Evolutionary conservation across 2,329 filamentous ascomycete species (phyloP), one percentile per base, ranked within the genome.

Genomic region (Apiospora marii): DNA sequence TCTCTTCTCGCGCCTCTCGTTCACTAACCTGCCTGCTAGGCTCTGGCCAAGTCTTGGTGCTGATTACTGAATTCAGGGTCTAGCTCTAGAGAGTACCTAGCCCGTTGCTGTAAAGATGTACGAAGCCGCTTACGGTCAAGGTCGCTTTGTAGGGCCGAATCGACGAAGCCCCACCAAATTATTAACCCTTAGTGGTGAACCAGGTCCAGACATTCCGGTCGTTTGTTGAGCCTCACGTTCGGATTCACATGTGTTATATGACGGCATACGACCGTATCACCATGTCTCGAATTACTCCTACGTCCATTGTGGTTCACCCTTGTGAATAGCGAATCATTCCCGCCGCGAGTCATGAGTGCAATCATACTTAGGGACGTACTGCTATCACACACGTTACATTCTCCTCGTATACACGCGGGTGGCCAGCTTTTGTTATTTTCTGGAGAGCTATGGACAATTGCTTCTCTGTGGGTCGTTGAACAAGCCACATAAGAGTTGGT

Each of bases 151-250:
- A 64, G 58, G 58, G 19, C 58, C 58, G 58, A 64, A 41, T 64
- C 30, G 34, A 41, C 34, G 10, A 19, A 19, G 34, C 58, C 34
- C 30, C 58, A 64, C 34, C 22, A 2, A 10, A 64, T 64, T 64
- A 41, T 64, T 41, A 41, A 13, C 58, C 58, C 58, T 41, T 41
- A 24, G 58, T 41, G 19, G 8, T 41, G 19, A 13, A 64, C 58
- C 34, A 41, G 34, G 58, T 34, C 19, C 19, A 64, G 19, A 4
- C 19, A 34, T 41, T 64, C 58, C 34, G 58, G 19, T 64, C 34
- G 58, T 64, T 64, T 64, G 58, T 64, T 64, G 58, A 64, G 58
- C 58, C 58, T 64, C 58, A 64, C 2, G 34, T 41, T n/a, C 22
- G 10, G n/a, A 19, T n/a, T 64, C 30, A 41, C 19, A 64, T 64